phyloP scores from a whole-genome alignment of 495 filamentous ascomycete species.

The Neurospora sp. region DNA sequence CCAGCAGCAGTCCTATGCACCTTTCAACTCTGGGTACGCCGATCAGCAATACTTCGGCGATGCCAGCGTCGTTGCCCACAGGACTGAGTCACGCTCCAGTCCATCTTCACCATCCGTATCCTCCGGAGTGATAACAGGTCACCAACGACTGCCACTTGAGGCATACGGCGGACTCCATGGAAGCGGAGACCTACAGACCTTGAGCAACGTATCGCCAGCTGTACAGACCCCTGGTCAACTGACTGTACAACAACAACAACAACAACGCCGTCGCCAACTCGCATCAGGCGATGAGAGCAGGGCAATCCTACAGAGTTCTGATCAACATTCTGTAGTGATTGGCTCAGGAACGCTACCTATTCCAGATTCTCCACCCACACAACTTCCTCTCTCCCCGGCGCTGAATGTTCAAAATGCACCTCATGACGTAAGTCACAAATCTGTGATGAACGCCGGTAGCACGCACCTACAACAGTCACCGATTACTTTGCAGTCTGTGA shows the following conservation, averaged over 20 bases:
- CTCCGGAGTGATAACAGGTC: neutral
- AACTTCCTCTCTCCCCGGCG: neutral
- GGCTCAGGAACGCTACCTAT: neutral
- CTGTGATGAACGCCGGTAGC: neutral
- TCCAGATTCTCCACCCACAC: neutral
- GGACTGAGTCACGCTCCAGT: constrained; percentile 8
- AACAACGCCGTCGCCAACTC: neutral
- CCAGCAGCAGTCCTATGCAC: constrained; percentile 2
- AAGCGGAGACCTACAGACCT: neutral
- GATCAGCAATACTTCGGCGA: neutral
- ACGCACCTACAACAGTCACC: neutral
- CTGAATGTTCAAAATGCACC: neutral
- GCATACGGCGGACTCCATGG: neutral
- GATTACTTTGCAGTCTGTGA: neutral
- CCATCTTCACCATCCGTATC: neutral
- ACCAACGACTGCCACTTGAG: neutral
- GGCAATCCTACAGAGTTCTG: neutral
- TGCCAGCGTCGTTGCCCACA: constrained; percentile 4
- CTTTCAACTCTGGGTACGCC: neutral
- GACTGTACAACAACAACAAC: neutral
- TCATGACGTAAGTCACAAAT: neutral
- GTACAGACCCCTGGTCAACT: neutral
- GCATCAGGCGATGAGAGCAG: neutral
- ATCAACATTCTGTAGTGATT: neutral
- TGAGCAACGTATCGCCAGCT: neutral